Base-by-base conservation (phyloP, 2,329 filamentous ascomycete species). In the Aspergillus niger region DNA sequence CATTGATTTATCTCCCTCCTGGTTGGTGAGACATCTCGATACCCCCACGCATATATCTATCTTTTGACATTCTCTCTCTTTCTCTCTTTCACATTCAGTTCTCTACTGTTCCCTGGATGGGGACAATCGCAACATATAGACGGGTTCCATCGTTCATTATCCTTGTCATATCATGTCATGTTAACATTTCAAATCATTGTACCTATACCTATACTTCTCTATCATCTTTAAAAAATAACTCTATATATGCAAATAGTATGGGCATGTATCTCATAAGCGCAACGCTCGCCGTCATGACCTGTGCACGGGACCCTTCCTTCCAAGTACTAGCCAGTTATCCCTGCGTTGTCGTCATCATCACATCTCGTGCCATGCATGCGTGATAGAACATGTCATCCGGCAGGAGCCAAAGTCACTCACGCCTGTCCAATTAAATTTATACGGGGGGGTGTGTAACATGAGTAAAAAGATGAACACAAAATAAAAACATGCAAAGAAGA, bases 211-310 rank as follows among this genome's bases (percentile, higher is more conserved):
- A 36, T 47, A 13, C 22, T 44, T 44, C 39, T 44, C 26, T 44
- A 44, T 47, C 8, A 20, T 47, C 39, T 53, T 53, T 47, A 17
- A 44, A 26, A 22, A 22, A 24, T 11, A 44, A 7, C 49, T 58
- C 47, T 22, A 47, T 51, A 61, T 61, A 51, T 55, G 55, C 55
- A 58, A 36, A 36, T 36, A 36, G 32, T 36, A 58, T 32, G 57
- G 22, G 26, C 38, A 58, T 43, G 26, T 57, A 41, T 22, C 30
- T 61, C 28, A 38, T 41, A 55, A 55, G 22, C 13, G n/a, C 39
- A 55, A 32, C 13, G n/a, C 39, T 55, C 30, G 24, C n/a, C 30
- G 17, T n/a, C 53, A 55, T 55, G 53, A 55, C 15, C n/a, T 47
- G 41, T 44, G 39, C 43, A 55, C 26, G 28, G 30, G 39, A 13